These are phyloP conservation scores for Thelephora aurantiotincta DNA, from an alignment of 768 basidiomycete species.

Conservation along the genomic window DNA sequence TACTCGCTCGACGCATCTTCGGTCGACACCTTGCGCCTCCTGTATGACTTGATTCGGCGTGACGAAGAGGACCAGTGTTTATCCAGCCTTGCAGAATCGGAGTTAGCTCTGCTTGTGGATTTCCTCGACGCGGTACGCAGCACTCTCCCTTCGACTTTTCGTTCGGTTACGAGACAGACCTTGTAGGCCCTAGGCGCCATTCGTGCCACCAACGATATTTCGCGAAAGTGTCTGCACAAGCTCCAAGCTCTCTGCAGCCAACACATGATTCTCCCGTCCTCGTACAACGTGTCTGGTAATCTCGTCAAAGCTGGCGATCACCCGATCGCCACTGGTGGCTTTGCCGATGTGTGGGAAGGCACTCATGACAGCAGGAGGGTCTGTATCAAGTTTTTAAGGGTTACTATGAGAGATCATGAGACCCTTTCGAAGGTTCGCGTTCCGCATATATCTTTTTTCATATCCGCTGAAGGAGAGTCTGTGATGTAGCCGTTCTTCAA, in stretches of 20 bases:
- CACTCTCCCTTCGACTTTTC: background rate
- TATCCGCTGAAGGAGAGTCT: background rate
- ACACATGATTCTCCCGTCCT: background rate
- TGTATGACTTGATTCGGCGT: no score
- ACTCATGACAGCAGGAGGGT: background rate
- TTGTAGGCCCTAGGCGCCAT: background rate
- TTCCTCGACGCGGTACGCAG: background rate
- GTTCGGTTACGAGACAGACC: background rate
- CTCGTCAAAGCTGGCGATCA: background rate
- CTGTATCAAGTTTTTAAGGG: slow-evolving; percentile 2
- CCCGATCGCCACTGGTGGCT: slow-evolving; percentile 3
- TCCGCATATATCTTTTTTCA: background rate
- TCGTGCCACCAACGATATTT: background rate
- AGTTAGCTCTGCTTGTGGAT: background rate
- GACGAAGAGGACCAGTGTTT: no score
- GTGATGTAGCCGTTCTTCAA: background rate
- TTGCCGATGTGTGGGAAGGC: slow-evolving; percentile 4
- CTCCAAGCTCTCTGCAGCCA: slow-evolving; percentile 1
- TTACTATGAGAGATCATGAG: background rate
- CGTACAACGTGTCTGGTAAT: background rate
- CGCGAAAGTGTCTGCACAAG: background rate
- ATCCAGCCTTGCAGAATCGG: no score
- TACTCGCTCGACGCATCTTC: no score
- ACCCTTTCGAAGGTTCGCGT: background rate
- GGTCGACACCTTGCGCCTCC: no score